Evolutionary conservation across 305 asterid genomes (phyloP).

Genomic region (Fraxinus angustifolia): DNA sequence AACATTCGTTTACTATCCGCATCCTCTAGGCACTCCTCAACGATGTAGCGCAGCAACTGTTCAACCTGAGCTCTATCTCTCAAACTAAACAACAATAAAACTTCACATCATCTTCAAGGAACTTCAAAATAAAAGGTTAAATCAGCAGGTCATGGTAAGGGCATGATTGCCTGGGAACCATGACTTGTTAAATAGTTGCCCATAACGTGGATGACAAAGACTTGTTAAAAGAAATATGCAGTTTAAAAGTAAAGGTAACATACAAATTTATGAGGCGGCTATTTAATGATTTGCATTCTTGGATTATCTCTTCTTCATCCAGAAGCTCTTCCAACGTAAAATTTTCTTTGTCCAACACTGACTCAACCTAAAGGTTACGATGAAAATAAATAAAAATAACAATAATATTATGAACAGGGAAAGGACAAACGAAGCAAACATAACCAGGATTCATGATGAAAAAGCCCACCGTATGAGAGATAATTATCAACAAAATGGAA

Average conservation of each 20-base stretch:
- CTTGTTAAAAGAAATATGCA: neutral
- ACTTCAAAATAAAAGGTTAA: neutral
- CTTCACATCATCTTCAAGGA: neutral
- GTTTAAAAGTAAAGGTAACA: constrained; percentile 7
- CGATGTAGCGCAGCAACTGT: constrained; percentile 73
- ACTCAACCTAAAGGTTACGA: constrained; percentile 62
- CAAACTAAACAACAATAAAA: constrained; percentile 54
- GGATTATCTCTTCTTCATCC: constrained; percentile 98
- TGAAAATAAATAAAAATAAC: neutral
- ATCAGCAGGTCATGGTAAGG: neutral
- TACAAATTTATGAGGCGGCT: constrained; percentile 97
- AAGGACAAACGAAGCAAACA: neutral
- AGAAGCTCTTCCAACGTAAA: constrained; percentile 88
- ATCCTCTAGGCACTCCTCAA: constrained; percentile 79
- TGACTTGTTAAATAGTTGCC: neutral
- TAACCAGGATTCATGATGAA: neutral
- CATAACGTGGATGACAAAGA: neutral
- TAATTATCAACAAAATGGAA: neutral
- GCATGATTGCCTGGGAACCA: neutral
- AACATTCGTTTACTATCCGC: constrained; percentile 82
- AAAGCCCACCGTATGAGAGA: neutral
- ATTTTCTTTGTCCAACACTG: constrained; percentile 84
- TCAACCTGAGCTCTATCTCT: constrained; percentile 87
- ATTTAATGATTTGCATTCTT: constrained; percentile 97
- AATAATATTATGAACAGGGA: constrained; percentile 12